Evolutionary conservation across 805 yeast species (phyloP), one percentile per base, ranked within the genome.

Genomic region (Grigorovia transvaalensis): DNA sequence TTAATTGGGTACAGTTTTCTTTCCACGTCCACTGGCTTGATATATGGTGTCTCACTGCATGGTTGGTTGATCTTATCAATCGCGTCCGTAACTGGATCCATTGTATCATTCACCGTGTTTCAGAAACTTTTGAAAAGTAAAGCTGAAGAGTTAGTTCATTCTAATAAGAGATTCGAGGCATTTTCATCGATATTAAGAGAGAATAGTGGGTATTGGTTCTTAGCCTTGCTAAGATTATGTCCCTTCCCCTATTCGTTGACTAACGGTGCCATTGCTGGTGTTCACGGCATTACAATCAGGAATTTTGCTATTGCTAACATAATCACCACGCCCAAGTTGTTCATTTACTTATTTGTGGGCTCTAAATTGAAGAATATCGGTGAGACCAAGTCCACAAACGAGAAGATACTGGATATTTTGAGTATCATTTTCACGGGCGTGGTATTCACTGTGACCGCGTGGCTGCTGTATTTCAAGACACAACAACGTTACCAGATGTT

Each of bases 191-290:
- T 88, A 4, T 66, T 91, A 53, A 80, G 77, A 57, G 95, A 88
- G 53, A 78, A 79, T 51, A 83, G 84, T 57, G 78, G 81, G 53
- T 76, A 89, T 52, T 65, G 81, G 56, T 68, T 93, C 23, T 67
- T 91, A 50, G 78, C 85, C 50, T 72, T 91, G 62, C 76, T 91
- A 30, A 74, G 97, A 51, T 67, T 91, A 52, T 88, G 96, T 59
- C 99, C 99, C 0, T 76, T 91, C 60, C 98, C 98, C 0, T 93
- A 89, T 64, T 88, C 96, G 2, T 71, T 91, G 35, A 84, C 93
- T 0, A 91, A 91, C 61, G 97, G 96, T 4, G 97, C 96, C 0
- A 74, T 93, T 57, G 93, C 96, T 9, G 84, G 95, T 1, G 78
- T 91, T 13, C 96, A 95, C 0, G 85, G 87, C 17, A 74, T 91